Evolutionary conservation across 2,329 filamentous ascomycete species (phyloP), one percentile per base, ranked within the genome.

Genomic region (Fusarium begoniae): DNA sequence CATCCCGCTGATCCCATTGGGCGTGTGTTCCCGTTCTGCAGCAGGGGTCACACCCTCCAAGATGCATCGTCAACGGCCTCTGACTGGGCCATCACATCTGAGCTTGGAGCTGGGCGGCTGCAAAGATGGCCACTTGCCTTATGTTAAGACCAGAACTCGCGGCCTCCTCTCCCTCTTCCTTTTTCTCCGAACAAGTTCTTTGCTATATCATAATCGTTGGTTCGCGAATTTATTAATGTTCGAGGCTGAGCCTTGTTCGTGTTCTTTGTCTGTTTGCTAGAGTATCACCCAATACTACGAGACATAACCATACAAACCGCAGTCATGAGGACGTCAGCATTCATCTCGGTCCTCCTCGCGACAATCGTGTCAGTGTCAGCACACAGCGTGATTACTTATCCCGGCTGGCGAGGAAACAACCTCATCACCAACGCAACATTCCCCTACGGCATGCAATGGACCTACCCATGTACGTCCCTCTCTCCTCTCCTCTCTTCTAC

Each of bases 381-480:
- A n/a, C 94, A 97, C 81, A 93, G 89, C n/a, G 89, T 97, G 80
- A 92, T 97, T 81, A 91, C 92, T 72, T 97, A 97, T 80, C 95
- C 94, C 1, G 93, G 93, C 75, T 96, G 93, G 91, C 86, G 95
- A 88, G 95, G 94, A 74, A 92, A 97, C 85, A 97, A 94, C 81
- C 89, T 97, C 72, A 88, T 92, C 80, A 93, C 92, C 48, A 97
- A 94, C 81, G 90, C 90, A 6, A 91, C 89, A 2, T 96, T 90
- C 77, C 95, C 95, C 4, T 97, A 93, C 76, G 95, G 95, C 84
- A 96, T 96, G 93, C 93, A 97, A 85, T 98, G 95, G 95, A 91
- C 92, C 81, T 98, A 97, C 86, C 95, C 95, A 83, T 98, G 95
- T 98, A 86, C 85, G 94, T 86, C 22, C n/a, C 18, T 9, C 44